Evolutionary conservation across 805 yeast genomes (phyloP).

Genomic region (Osmozyma mogii): DNA sequence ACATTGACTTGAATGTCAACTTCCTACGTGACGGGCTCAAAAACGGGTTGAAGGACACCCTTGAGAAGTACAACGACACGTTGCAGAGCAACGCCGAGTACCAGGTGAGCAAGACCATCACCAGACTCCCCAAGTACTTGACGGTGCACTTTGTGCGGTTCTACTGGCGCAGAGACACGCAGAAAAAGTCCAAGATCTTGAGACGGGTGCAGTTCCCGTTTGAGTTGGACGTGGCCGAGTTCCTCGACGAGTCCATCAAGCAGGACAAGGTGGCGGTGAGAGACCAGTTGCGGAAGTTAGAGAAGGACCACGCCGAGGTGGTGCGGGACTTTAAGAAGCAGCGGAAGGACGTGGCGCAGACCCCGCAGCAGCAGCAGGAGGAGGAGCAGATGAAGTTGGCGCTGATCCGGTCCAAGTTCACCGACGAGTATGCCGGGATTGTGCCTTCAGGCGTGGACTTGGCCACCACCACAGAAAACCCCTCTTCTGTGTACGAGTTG

Average conservation of each 20-base stretch:
- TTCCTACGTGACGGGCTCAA: conserved; percentile 79
- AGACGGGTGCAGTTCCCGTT: conserved; percentile 94
- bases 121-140: conserved; percentile 77
- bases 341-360: conserved; percentile 29
- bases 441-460: conserved; percentile 30
- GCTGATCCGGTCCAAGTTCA: conserved; percentile 45
- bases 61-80: conserved; percentile 69
- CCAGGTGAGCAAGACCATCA: conserved; percentile 51
- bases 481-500: conserved; percentile 80
- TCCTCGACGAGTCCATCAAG: conserved; percentile 73
- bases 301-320: conserved; percentile 66
- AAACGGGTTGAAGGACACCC: conserved; percentile 63
- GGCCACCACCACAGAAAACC: conserved; percentile 58
- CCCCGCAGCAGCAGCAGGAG: conserved; percentile 48
- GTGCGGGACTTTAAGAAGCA: conserved; percentile 65
- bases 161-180: conserved; percentile 90
- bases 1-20: conserved; percentile 77
- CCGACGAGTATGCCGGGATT: conserved; percentile 32
- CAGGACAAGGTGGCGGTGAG: conserved; percentile 60
- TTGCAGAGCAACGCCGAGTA: conserved; percentile 67
- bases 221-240: conserved; percentile 79
- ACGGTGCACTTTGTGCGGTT: conserved; percentile 92
- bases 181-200: conserved; percentile 85
- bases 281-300: conserved; percentile 69
- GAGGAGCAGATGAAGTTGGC: conserved; percentile 44